These are phyloP conservation scores for Silene noctiflora DNA, from an alignment of 179 eudicot species.

Conservation along the genomic window DNA sequence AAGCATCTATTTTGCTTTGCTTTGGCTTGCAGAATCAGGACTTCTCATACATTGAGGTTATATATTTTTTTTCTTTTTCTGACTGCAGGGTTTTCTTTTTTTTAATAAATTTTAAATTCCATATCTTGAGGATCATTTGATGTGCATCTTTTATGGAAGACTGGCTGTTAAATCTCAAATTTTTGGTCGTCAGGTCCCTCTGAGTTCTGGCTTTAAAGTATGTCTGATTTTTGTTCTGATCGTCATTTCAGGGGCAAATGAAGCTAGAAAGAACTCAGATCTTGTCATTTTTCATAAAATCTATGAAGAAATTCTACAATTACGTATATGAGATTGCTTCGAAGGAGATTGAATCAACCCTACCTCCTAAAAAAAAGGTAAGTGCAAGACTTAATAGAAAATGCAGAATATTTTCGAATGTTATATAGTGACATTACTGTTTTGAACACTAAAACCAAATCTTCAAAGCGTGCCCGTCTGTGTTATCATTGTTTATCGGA, in stretches of 20 bases:
- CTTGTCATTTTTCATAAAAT: conserved; percentile 62
- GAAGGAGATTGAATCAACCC: conserved; percentile 50
- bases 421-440: not conserved
- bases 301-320: conserved; percentile 68
- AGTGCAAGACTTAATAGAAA: conserved; percentile 22
- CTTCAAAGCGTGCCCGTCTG: not conserved
- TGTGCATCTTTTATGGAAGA: not conserved
- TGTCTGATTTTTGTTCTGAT: not conserved
- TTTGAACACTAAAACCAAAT: not conserved
- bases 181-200: not conserved
- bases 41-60: conserved; percentile 64
- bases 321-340: conserved; percentile 52
- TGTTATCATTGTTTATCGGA: not conserved
- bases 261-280: conserved; percentile 75
- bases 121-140: not conserved
- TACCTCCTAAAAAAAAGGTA: conserved; percentile 63
- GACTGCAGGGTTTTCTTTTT: not conserved
- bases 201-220: not conserved
- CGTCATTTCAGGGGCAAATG: conserved; percentile 56
- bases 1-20: conserved; percentile 83
- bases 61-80: not conserved
- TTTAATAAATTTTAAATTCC: not conserved
- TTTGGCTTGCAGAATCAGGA: conserved; percentile 70
- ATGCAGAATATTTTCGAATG: not conserved
- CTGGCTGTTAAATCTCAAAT: too few species aligned